Conservation (phyloP, 257 asterid genomes). For the Echites panduratus region DNA sequence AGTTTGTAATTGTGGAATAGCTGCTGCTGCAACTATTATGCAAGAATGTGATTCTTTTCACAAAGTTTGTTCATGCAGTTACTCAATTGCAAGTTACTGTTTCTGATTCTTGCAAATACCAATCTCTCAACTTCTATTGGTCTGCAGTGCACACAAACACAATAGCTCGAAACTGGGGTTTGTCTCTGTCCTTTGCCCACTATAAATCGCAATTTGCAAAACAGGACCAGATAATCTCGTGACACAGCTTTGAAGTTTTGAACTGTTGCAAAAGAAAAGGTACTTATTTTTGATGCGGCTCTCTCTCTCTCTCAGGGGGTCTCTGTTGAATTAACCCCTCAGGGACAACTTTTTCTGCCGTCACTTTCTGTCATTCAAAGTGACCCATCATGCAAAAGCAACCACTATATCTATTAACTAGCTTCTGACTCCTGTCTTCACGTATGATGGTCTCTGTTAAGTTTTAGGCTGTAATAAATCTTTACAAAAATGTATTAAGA, state of each 20-base stretch:
- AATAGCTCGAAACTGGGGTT: not conserved
- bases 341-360: conserved; percentile 7
- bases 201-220: too few species aligned
- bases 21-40: conserved; percentile 12
- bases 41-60: conserved; percentile 19
- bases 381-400: conserved; percentile 12
- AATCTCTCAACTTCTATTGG: not conserved
- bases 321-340: not conserved
- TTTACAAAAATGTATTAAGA: too few species aligned
- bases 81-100: not conserved
- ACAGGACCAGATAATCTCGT: not conserved
- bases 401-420: conserved; percentile 1
- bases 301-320: not conserved
- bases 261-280: not conserved
- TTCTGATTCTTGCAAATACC: not conserved
- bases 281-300: not conserved
- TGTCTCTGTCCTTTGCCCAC: too few species aligned
- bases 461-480: too few species aligned
- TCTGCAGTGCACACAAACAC: not conserved
- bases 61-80: conserved; percentile 7
- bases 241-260: not conserved
- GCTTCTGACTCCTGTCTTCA: not conserved
- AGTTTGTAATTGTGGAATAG: conserved; percentile 24
- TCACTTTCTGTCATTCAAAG: conserved; percentile 8
- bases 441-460: not conserved